Evolutionary conservation across 345 rosid genomes (phyloP), one percentile per base, ranked within the genome.

Genomic region (Diplotaxis tenuifolia): DNA sequence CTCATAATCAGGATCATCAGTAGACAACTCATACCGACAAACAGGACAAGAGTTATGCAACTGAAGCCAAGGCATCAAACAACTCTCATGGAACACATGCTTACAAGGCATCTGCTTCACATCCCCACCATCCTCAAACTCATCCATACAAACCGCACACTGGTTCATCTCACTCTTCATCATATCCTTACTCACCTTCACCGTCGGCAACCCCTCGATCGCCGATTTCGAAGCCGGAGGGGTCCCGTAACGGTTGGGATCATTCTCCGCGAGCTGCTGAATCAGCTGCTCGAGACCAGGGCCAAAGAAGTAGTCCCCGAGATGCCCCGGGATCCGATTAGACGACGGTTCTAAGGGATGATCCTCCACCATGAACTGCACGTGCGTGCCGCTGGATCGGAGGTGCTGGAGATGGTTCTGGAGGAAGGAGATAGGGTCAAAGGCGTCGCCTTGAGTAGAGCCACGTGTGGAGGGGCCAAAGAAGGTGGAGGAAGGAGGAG

Each of bases 141-240:
- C 81, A 68, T 89, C 96, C 90, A 81, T 83, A 73, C 96, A 89
- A 34, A 89, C 90, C 0, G 92, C 92, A 8, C 96, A 89, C 75
- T 89, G 95, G 3, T 82, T 79, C 53, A 78, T 81, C 72, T 89
- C 96, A 4, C 85, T 82, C 21, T 32, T 65, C 72, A 82, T 68
- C 75, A 77, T 47, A 19, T 82, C 85, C 73, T 78, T 71, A 0
- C 83, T 73, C 9, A 89, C 80, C 74, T 76, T 86, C 11, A 87
- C 79, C 7, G 68, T 58, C 0, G 92, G 96, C 12, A 89, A 86
- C 20, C 64, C 80, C 10, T 79, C 85, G 0, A 89, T 55, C 2
- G 89, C 90, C 0, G 84, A 84, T 58, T 89, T 87, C 0, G 96
- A 86, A 1, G 96, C 96, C 3, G 96, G 96, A 12, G 96, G 96